These are phyloP conservation scores for Acanthamoeba castellanii DNA, from an alignment of 208 protist genomes.

Conservation along the genomic window DNA sequence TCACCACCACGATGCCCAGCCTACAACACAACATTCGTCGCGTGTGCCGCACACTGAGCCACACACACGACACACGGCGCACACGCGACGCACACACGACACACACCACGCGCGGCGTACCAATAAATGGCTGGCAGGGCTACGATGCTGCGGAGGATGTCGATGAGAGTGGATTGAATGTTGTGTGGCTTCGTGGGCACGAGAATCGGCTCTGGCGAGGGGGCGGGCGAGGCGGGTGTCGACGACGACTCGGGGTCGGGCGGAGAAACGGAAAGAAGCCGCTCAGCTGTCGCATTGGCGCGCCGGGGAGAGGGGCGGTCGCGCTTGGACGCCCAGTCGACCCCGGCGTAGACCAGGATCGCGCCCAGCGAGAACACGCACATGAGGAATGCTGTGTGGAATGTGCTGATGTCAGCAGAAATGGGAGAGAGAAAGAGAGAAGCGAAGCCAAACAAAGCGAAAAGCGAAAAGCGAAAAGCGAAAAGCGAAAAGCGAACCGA, in stretches of 20 bases:
- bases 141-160: background rate
- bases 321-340: background rate
- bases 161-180: background rate
- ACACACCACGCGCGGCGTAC: background rate
- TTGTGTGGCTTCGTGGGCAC: background rate
- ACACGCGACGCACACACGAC: too few relatives aligned
- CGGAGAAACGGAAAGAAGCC: too few relatives aligned
- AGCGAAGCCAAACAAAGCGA: too few relatives aligned
- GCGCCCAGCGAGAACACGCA: constrained; percentile 5
- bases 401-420: too few relatives aligned
- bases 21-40: too few relatives aligned
- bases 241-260: background rate
- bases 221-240: background rate
- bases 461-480: too few relatives aligned
- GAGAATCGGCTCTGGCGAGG: background rate
- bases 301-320: too few relatives aligned
- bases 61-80: too few relatives aligned
- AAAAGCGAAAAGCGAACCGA: background rate
- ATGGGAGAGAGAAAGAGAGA: too few relatives aligned
- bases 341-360: background rate
- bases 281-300: too few relatives aligned
- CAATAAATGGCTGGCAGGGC: background rate
- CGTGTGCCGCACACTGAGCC: too few relatives aligned
- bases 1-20: background rate
- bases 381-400: background rate